Evolutionary conservation across 805 yeast genomes (phyloP).

Genomic region (Candida multigemmis): DNA sequence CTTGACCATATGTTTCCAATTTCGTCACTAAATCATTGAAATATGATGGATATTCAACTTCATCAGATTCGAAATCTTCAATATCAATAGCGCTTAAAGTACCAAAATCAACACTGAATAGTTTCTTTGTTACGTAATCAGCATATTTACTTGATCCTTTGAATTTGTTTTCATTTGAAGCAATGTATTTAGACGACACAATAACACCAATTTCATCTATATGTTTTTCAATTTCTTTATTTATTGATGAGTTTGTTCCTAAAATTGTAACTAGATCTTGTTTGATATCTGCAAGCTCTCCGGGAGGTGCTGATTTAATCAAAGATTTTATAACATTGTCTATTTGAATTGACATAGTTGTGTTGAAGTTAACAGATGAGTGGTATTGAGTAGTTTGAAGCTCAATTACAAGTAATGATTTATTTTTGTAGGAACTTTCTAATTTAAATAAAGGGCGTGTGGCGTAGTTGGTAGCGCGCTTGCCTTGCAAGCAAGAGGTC

Average conservation of each 20-base stretch:
- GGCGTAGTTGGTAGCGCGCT: constrained; percentile 82
- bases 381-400: too few relatives aligned
- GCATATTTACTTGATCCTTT: constrained; percentile 32
- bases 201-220: constrained; percentile 19
- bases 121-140: constrained; percentile 40
- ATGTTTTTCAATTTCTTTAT: constrained; percentile 17
- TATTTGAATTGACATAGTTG: constrained; percentile 11
- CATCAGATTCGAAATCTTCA: constrained; percentile 24
- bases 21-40: constrained; percentile 17
- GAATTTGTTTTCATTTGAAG: constrained; percentile 23
- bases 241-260: constrained; percentile 9
- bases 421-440: too few relatives aligned
- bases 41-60: constrained; percentile 15
- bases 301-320: constrained; percentile 28
- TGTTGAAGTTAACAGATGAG: too few relatives aligned
- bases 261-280: constrained; percentile 16
- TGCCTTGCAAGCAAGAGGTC: constrained; percentile 75
- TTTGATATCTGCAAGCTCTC: constrained; percentile 22
- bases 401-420: too few relatives aligned
- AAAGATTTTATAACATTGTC: constrained; percentile 17
- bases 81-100: constrained; percentile 41
- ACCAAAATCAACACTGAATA: constrained; percentile 53
- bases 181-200: constrained; percentile 20
- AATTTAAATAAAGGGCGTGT: too few relatives aligned
- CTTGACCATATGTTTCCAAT: constrained; percentile 45